Evolutionary conservation across 129 eudicot species (phyloP).

Genomic region (Sambucus nigra): DNA sequence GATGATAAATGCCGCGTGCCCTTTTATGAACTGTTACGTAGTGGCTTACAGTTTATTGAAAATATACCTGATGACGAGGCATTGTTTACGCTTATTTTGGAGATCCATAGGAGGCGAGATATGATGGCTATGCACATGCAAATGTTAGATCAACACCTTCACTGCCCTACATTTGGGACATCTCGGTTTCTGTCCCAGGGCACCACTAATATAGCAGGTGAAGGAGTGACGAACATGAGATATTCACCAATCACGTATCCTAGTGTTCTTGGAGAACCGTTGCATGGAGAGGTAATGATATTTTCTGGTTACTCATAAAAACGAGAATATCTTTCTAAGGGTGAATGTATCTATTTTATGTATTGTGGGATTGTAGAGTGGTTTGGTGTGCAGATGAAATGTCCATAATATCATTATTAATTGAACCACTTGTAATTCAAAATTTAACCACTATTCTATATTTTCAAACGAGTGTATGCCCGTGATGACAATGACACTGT

Average conservation of each 20-base stretch:
- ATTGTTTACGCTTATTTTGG: slow-evolving; percentile 84
- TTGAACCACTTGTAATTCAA: too few species aligned
- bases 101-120: slow-evolving; percentile 88
- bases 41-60: slow-evolving; percentile 82
- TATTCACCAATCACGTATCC: slow-evolving; percentile 96
- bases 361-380: too few species aligned
- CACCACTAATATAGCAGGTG: slow-evolving; percentile 54
- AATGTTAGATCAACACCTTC: slow-evolving; percentile 96
- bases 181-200: slow-evolving; percentile 75
- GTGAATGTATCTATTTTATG: too few species aligned
- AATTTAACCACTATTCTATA: too few species aligned
- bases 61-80: slow-evolving; percentile 95
- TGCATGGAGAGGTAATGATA: slow-evolving; percentile 88
- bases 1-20: slow-evolving; percentile 91
- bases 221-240: slow-evolving; percentile 66
- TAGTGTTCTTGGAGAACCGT: slow-evolving; percentile 96
- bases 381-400: too few species aligned
- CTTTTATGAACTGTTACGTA: slow-evolving; percentile 79
- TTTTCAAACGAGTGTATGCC: too few species aligned
- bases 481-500: too few species aligned
- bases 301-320: slow-evolving; percentile 6
- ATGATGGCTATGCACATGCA: slow-evolving; percentile 98
- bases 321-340: too few species aligned
- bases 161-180: slow-evolving; percentile 92
- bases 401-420: too few species aligned